A percentile compares a stretch with the other conserved stretches of the same genome.
Evolutionary conservation across 2,329 filamentous ascomycete genomes (phyloP).

Genomic region (Ceratocystis cubensis): DNA sequence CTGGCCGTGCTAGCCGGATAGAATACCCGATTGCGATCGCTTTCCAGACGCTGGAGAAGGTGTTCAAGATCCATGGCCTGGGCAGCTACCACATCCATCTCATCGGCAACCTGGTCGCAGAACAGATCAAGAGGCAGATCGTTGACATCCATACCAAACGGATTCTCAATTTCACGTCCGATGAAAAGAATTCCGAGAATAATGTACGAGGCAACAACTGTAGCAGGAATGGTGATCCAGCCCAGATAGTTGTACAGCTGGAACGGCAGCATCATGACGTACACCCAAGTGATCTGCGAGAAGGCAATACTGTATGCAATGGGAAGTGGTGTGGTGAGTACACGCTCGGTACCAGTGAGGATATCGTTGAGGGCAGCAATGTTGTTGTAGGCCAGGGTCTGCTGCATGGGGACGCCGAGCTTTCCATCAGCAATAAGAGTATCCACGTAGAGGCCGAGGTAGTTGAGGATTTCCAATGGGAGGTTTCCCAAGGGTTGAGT

Average conservation of each 20-base stretch:
- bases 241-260: conserved; percentile 52
- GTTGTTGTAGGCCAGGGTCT: conserved; percentile 48
- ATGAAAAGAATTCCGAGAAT: conserved; percentile 65
- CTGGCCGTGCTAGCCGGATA: conserved; percentile 40
- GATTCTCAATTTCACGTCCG: conserved; percentile 72
- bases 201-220: conserved; percentile 62
- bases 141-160: conserved; percentile 73
- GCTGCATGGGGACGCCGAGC: conserved; percentile 44
- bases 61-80: conserved; percentile 29
- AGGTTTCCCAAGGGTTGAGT: conserved; percentile 65
- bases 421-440: conserved; percentile 44
- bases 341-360: conserved; percentile 59
- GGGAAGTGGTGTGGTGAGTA: conserved; percentile 70
- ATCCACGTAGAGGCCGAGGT: conserved; percentile 56
- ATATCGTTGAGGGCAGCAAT: conserved; percentile 58
- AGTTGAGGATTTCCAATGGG: conserved; percentile 68
- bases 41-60: conserved; percentile 28
- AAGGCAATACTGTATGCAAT: conserved; percentile 76
- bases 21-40: conserved; percentile 38
- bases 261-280: conserved; percentile 69
- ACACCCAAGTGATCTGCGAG: conserved; percentile 75
- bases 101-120: conserved; percentile 60
- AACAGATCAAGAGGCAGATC: conserved; percentile 65
- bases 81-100: conserved; percentile 61
- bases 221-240: conserved; percentile 69